Conservation (phyloP, 164 flowering plant genomes). For the Umbellularia californica region DNA sequence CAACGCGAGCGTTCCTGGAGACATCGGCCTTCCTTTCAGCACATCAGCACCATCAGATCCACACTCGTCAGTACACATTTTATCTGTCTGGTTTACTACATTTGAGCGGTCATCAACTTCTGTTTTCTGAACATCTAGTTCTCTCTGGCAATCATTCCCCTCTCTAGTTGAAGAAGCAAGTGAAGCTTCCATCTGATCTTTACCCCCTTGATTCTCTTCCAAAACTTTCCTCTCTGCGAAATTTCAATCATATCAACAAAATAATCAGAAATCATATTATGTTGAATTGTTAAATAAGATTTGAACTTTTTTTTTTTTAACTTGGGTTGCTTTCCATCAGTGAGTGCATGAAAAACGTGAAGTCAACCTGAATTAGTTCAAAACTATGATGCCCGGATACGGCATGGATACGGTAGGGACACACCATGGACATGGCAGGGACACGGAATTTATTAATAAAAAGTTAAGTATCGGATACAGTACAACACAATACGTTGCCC, state of each 20-base stretch:
- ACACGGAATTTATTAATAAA: no score
- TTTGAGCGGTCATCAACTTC: conserved; percentile 36
- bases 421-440: no score
- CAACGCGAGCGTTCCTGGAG: conserved; percentile 88
- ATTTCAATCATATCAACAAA: background rate
- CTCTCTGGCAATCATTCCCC: conserved; percentile 34
- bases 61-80: conserved; percentile 37
- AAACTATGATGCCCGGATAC: no score
- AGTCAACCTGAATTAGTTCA: background rate
- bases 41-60: conserved; percentile 55
- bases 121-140: conserved; percentile 33
- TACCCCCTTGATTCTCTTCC: conserved; percentile 31
- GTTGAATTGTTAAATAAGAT: background rate
- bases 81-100: conserved; percentile 47
- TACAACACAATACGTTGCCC: no score
- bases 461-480: no score
- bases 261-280: conserved; percentile 1
- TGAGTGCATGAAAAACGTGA: background rate
- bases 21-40: conserved; percentile 68
- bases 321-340: background rate
- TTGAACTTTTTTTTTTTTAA: background rate
- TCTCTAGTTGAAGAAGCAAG: conserved; percentile 44
- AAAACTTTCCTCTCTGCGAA: conserved; percentile 38
- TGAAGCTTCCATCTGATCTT: conserved; percentile 33
- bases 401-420: no score